A percentile compares a stretch with the other conserved stretches of the same genome.
Conservation (phyloP, 495 filamentous ascomycete species). For the Cenococcum geophilum region DNA sequence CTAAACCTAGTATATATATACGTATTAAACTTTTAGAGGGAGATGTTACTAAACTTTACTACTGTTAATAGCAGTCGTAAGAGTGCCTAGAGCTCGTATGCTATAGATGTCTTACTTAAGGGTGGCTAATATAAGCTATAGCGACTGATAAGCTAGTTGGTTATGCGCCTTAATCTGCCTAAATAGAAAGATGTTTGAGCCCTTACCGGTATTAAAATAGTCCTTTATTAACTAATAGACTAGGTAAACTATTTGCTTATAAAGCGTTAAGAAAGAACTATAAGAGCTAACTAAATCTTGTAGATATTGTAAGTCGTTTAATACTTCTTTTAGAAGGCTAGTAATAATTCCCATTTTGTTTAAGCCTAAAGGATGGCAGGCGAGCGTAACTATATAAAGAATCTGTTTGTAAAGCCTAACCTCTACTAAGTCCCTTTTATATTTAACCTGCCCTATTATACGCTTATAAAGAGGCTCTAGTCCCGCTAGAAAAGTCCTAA, state of each 20-base stretch:
- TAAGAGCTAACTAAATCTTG: slow-evolving; percentile 3
- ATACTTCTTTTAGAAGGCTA: background rate
- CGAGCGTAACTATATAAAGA: slow-evolving; percentile 4
- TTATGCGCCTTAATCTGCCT: background rate
- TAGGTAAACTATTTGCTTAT: slow-evolving; percentile 3
- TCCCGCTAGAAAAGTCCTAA: background rate
- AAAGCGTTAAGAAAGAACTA: slow-evolving; percentile 1
- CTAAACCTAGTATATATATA: slow-evolving; percentile 34
- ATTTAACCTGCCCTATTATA: slow-evolving; percentile 8
- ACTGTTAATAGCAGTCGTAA: background rate
- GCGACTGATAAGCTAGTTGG: background rate
- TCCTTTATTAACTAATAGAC: slow-evolving; percentile 10
- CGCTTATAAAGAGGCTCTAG: slow-evolving; percentile 9
- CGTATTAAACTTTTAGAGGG: slow-evolving; percentile 31
- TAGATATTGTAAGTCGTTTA: background rate
- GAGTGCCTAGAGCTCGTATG: background rate
- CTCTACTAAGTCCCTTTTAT: background rate
- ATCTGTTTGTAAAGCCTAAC: slow-evolving; percentile 4
- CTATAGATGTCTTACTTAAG: background rate
- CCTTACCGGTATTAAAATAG: slow-evolving; percentile 9
- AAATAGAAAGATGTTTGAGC: slow-evolving; percentile 1
- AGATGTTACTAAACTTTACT: slow-evolving; percentile 3
- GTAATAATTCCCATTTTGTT: slow-evolving; percentile 4
- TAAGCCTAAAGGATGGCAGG: slow-evolving; percentile 4
- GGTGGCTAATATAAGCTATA: background rate